A percentile compares a stretch with the other conserved stretches of the same genome.
Conservation (phyloP, 495 filamentous ascomycete species). For the Letharia columbiana region DNA sequence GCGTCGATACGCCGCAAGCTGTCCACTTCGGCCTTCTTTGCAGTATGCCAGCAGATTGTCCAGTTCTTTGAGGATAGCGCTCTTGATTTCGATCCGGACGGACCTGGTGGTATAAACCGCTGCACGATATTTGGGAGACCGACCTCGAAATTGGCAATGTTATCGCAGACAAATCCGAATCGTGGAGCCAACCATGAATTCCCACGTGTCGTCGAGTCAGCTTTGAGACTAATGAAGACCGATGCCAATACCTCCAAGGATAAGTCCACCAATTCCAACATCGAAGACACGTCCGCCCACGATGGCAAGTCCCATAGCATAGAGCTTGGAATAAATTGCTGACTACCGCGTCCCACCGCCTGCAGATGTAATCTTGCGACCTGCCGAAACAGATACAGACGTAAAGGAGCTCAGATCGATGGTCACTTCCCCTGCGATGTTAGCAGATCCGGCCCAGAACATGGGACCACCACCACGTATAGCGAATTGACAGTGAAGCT, state of each 20-base stretch:
- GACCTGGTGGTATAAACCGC: too few species aligned
- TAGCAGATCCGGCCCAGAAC: constrained; percentile 24
- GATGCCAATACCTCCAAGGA: constrained; percentile 29
- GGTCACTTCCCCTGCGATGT: constrained; percentile 30
- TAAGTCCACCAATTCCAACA: constrained; percentile 36
- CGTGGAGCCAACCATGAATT: constrained; percentile 23
- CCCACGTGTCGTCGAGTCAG: constrained; percentile 20
- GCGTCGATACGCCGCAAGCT: neutral
- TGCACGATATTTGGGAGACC: neutral
- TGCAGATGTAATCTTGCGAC: constrained; percentile 14
- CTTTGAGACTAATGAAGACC: neutral
- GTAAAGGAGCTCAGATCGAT: constrained; percentile 29
- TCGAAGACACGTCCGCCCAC: constrained; percentile 35
- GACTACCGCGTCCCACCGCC: constrained; percentile 17
- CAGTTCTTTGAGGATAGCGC: neutral
- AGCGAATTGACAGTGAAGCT: constrained; percentile 26
- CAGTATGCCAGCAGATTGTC: neutral
- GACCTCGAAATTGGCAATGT: constrained; percentile 22
- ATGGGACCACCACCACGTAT: constrained; percentile 31
- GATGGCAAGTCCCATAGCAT: constrained; percentile 35
- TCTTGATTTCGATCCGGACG: too few species aligned
- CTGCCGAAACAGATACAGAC: constrained; percentile 4
- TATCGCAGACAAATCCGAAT: constrained; percentile 24
- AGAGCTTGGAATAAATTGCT: constrained; percentile 28
- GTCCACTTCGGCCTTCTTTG: neutral